Evolutionary conservation across 2,329 filamentous ascomycete species (phyloP).

Genomic region (Penicillium olsonii): DNA sequence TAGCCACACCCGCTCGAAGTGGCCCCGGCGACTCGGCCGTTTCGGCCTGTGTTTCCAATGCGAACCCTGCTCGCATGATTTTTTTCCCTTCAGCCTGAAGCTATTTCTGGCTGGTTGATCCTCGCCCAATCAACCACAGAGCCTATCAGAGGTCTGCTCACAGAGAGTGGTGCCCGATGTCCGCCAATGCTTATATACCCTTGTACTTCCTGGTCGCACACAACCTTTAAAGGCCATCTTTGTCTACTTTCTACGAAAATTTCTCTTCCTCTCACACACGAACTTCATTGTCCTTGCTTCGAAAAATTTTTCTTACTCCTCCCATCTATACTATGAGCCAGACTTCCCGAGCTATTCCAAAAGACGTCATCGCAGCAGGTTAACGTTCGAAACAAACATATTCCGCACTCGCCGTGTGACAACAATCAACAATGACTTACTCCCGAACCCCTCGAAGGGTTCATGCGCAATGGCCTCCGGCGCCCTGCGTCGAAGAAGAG

Average conservation of each 20-base stretch:
- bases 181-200: slow-evolving; percentile 24
- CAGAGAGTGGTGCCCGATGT: slow-evolving; percentile 26
- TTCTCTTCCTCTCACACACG: slow-evolving; percentile 7
- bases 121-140: slow-evolving; percentile 22
- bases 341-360: slow-evolving; percentile 11
- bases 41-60: slow-evolving; percentile 14
- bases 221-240: slow-evolving; percentile 15
- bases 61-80: slow-evolving; percentile 9
- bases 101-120: slow-evolving; percentile 21
- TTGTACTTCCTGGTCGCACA: slow-evolving; percentile 12
- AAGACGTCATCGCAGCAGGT: slow-evolving; percentile 23
- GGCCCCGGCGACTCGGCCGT: slow-evolving; percentile 3
- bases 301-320: slow-evolving; percentile 5
- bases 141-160: slow-evolving; percentile 23
- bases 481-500: slow-evolving; percentile 49
- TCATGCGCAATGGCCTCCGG: slow-evolving; percentile 42
- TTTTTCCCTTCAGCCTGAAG: slow-evolving; percentile 19
- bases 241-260: slow-evolving; percentile 17
- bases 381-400: slow-evolving; percentile 14
- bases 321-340: slow-evolving; percentile 24
- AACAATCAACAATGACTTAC: slow-evolving; percentile 21
- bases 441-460: slow-evolving; percentile 18
- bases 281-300: slow-evolving; percentile 5
- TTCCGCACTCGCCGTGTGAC: slow-evolving; percentile 12
- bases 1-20: slow-evolving; percentile 4